Evolutionary conservation across 2,329 filamentous ascomycete species (phyloP).

Genomic region (Trichophyton rubrum): DNA sequence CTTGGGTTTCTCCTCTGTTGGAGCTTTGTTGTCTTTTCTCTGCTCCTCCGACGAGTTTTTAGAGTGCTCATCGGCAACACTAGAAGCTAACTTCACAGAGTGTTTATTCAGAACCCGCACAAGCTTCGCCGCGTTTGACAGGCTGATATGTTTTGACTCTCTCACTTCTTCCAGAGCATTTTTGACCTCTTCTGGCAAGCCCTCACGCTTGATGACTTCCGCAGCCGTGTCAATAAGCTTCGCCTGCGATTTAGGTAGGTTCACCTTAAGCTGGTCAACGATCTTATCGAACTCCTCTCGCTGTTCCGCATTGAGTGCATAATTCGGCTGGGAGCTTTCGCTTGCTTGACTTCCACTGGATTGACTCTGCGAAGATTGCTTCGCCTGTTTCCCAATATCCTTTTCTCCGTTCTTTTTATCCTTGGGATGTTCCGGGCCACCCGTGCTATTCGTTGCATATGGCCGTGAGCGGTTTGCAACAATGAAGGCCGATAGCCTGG

Average conservation of each 20-base stretch:
- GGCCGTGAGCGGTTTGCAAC: slow-evolving; percentile 24
- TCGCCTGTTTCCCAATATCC: slow-evolving; percentile 4
- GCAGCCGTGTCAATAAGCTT: slow-evolving; percentile 48
- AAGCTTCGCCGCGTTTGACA: slow-evolving; percentile 49
- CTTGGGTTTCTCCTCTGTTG: slow-evolving; percentile 18
- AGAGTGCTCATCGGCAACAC: slow-evolving; percentile 19
- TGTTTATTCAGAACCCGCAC: slow-evolving; percentile 45
- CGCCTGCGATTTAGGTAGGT: slow-evolving; percentile 50
- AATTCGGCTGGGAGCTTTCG: slow-evolving; percentile 28
- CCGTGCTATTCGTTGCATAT: slow-evolving; percentile 35
- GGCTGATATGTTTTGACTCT: slow-evolving; percentile 37
- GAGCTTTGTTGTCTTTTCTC: neutral
- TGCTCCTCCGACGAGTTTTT: neutral
- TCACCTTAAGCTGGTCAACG: slow-evolving; percentile 44
- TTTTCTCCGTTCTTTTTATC: slow-evolving; percentile 27
- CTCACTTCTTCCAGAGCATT: slow-evolving; percentile 47
- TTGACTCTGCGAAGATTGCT: slow-evolving; percentile 20
- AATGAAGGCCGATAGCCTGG: slow-evolving; percentile 28
- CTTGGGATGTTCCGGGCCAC: slow-evolving; percentile 34
- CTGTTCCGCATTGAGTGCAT: slow-evolving; percentile 43
- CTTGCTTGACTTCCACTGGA: slow-evolving; percentile 6
- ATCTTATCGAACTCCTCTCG: slow-evolving; percentile 46
- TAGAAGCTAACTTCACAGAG: slow-evolving; percentile 39
- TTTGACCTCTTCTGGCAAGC: slow-evolving; percentile 56
- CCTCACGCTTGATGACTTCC: slow-evolving; percentile 52